Base-by-base conservation (phyloP, 2,329 filamentous ascomycete species). In the Gaeumannomyces tritici region DNA sequence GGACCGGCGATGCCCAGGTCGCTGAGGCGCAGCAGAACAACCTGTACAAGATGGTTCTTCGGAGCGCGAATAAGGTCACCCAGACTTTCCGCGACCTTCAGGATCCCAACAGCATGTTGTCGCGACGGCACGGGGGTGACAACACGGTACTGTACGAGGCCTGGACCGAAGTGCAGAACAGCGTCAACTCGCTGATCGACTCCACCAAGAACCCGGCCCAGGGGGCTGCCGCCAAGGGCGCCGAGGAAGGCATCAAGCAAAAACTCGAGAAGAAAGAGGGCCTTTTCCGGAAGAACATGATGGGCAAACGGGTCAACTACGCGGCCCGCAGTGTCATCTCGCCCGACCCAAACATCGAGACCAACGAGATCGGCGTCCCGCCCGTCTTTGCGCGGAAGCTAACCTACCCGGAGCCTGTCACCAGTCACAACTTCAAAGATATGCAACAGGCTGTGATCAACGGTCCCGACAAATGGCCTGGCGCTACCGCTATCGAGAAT, bases 251-350 rank as follows among this genome's bases (percentile, higher is more conserved):
- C 68, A 96, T 99, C 77, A 99, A 99, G 77, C 95, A 99, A 73
- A 89, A 93, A 72, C 82, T 99, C 31, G 95, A 99, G 77, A 99
- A 99, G 81, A 99, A 99, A 77, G 96, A 99, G 72, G 95, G 95
- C 67, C 82, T 99, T 33, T 99, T 99, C 80, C 84, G 95, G 69
- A 98, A 96, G 80, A 97, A 99, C 76, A 98, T 99, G 95, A 99
- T 99, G 95, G 95, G 95, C 65, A 99, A 99, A 81, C 92, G 95
- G 80, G 95, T 99, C 77, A 98, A 99, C 75, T 98, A 95, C 73
- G 95, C 95, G 60, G 95, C 95, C 51, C 89, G 95, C 73, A 96
- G 90, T 82, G 95, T 99, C 73, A 99, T 99, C 69, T 98, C 93
- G 12, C 95, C 95, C 0, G 95, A 99, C 72, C 95, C 95, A 3